phyloP scores from a whole-genome alignment of 2,329 filamentous ascomycete species.

The Penicillium hordei region DNA sequence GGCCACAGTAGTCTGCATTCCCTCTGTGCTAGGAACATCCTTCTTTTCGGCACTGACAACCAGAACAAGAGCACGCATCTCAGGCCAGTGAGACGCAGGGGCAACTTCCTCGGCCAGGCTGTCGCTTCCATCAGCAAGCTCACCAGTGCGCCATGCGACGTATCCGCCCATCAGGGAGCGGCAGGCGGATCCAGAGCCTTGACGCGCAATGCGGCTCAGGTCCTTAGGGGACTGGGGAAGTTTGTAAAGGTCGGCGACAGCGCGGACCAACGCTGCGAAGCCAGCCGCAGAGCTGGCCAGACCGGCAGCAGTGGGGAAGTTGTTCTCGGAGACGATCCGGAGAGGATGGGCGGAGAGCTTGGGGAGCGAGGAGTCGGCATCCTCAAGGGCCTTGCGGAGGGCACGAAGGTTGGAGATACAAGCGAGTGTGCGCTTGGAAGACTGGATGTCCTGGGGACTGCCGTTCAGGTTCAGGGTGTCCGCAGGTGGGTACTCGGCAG shows the following conservation, averaged over 20 bases:
- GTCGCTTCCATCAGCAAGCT: conserved; percentile 74
- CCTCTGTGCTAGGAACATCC: conserved; percentile 84
- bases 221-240: conserved; percentile 78
- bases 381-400: conserved; percentile 74
- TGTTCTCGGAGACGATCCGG: conserved; percentile 92
- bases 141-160: conserved; percentile 87
- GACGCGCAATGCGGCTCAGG: conserved; percentile 83
- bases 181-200: conserved; percentile 93
- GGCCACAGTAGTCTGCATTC: conserved; percentile 95
- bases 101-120: conserved; percentile 86
- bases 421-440: conserved; percentile 85
- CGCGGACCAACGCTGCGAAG: conserved; percentile 69
- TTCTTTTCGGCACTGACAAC: conserved; percentile 95
- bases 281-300: conserved; percentile 68
- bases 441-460: conserved; percentile 72
- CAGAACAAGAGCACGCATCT: conserved; percentile 88
- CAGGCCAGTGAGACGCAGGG: conserved; percentile 85
- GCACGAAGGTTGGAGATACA: conserved; percentile 84
- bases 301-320: conserved; percentile 96
- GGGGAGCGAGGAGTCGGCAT: conserved; percentile 69
- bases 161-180: conserved; percentile 92
- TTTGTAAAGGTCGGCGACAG: conserved; percentile 85
- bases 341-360: conserved; percentile 76
- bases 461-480: conserved; percentile 83
- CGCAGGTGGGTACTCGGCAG: conserved; percentile 62